Base-by-base conservation (phyloP, 495 filamentous ascomycete species). In the Choiromyces venosus region DNA sequence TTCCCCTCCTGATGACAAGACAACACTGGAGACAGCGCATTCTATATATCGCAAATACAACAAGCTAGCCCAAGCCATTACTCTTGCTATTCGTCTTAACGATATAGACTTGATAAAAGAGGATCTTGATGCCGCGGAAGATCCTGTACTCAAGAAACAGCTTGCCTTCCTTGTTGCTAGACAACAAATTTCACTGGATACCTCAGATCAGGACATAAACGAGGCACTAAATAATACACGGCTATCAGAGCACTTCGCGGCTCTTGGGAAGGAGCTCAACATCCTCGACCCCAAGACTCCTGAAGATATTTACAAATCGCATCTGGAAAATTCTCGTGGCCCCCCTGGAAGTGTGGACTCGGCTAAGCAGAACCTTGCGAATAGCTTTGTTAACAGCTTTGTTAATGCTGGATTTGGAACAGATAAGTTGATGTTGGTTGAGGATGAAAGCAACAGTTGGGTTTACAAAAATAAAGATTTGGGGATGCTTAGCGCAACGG, bases 271-370 rank as follows among this genome's bases (percentile, higher is more conserved):
- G 83, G 95, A 98, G 79, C 87, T 99, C 69, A 98, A 98, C 80
- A 95, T 98, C 65, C 86, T 99, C 44, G 95, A 98, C 66, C 95
- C 95, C 25, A 97, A 97, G 83, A 94, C 92, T 73, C 93, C 94
- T 5, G 95, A 99, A 83, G 95, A 99, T 81, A 99, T 99, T 78
- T 99, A 99, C 87, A 99, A 99, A 86, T 96, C 93, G 73, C 96
- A 99, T 82, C 86, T 99, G 21, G 95, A 99, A 83, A 97, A 91
- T 85, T 95, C 89, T 73, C 88, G 95, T 66, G 94, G 94, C 36
- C 72, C 79, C 65, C 85, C 96, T 82, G 97, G 93, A 25, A 97
- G 97, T 80, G 88, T 96, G 40, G 95, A 98, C 83, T 97, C 94
- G 19, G 94, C 95, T 46, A 86, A 93, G 74, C 93, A 98, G 86